Evolutionary conservation across 352 stramenopile genomes (phyloP), one percentile per base, ranked within the genome.

Genomic region (Pythium periplocum): DNA sequence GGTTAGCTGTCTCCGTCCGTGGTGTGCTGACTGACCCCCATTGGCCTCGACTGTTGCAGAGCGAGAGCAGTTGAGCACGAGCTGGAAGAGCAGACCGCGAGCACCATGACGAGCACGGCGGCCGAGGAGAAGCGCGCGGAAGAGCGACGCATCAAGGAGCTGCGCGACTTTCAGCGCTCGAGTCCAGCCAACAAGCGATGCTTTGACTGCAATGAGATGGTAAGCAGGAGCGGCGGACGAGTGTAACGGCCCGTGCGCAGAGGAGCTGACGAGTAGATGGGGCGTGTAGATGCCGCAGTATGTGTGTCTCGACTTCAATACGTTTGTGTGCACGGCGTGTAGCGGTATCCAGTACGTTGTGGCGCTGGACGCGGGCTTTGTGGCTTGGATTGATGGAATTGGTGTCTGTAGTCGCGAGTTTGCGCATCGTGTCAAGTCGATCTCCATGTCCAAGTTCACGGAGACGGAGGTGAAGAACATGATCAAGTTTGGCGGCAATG

Each of bases 361-460:
- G 9, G 10, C 43, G 17, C 17, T 26, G 17, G 17, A 26, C 17
- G 17, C 17, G 17, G 17, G 17, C 17, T 26, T 26, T 26, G 17
- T 26, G 17, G 17, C 17, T 26, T 26, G 17, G 17, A 26, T 26
- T 26, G 17, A 26, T 26, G 17, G 17, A 26, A 26, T 26, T 26
- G 17, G 17, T 26, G 17, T 26, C 17, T 66, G 36, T 53, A 93
- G 86, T 53, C 86, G 90, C 30, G 89, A 97, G 66, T 97, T 97
- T 64, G 86, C 80, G 5, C 90, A 97, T 55, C 84, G 90, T 11
- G 86, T 97, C 53, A 97, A 97, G 64, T 96, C 86, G 52, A 94
- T 97, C 62, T 96, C 88, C 51, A 94, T 97, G 78, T 95, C 89
- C 50, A 96, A 94, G 58, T 97, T 97, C 55, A 90, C 89, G 4